These are phyloP conservation scores for Colletotrichum viniferum DNA, from an alignment of 2,329 filamentous ascomycete species.

Conservation along the genomic window DNA sequence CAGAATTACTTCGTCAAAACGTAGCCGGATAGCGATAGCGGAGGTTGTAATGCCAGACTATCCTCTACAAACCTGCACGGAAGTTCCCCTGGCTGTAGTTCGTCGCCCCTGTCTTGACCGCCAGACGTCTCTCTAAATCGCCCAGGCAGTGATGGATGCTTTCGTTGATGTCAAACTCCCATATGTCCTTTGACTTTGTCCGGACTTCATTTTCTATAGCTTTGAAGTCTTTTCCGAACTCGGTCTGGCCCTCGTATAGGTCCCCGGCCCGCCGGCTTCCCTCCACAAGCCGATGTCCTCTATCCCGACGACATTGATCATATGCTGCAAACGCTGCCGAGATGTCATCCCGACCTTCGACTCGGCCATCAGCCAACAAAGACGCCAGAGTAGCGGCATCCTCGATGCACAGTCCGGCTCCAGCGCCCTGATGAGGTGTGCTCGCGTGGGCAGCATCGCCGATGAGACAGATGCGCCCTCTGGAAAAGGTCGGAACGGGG, in stretches of 20 bases:
- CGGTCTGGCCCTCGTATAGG: slow-evolving; percentile 49
- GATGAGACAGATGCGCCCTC: slow-evolving; percentile 50
- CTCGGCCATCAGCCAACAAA: slow-evolving; percentile 47
- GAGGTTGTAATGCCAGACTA: too few relatives aligned
- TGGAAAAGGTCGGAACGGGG: slow-evolving; percentile 45
- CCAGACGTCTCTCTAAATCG: neutral
- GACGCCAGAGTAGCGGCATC: slow-evolving; percentile 49
- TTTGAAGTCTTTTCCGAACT: neutral
- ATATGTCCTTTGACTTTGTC: neutral
- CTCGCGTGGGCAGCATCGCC: slow-evolving; percentile 69
- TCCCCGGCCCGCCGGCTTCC: slow-evolving; percentile 51
- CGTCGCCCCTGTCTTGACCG: neutral
- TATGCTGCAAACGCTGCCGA: slow-evolving; percentile 54
- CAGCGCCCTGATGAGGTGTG: slow-evolving; percentile 64
- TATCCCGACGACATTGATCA: slow-evolving; percentile 49
- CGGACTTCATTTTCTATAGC: neutral
- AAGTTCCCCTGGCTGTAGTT: neutral
- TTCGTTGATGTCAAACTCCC: neutral
- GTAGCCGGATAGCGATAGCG: too few relatives aligned
- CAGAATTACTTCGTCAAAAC: too few relatives aligned
- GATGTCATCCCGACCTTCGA: slow-evolving; percentile 35
- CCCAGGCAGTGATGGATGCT: neutral
- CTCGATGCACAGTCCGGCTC: slow-evolving; percentile 62
- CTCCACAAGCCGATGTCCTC: slow-evolving; percentile 53
- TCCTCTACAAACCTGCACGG: neutral